Base-by-base conservation (phyloP, 176 grass and related monocot species). In the Zea luxurians region DNA sequence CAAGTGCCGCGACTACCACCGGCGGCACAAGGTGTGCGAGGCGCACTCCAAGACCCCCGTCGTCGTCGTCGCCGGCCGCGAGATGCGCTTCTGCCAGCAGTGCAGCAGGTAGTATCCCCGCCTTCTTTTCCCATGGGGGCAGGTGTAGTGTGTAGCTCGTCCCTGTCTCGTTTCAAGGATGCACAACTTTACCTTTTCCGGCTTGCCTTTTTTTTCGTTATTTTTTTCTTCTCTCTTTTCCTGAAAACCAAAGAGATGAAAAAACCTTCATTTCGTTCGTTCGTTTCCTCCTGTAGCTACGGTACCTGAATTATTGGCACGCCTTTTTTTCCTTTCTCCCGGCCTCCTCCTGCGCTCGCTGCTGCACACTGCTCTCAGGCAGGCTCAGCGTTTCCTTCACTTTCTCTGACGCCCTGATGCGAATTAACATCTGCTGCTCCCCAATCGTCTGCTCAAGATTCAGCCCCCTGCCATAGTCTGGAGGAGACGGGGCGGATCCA, bases 31-130 rank as follows among this genome's bases (percentile, higher is more conserved):
- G 85, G 93, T 97, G 73, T 97, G 93, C 64, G 90, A 87, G 77
- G 46, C 76, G 71, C 90, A 97, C 83, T 88, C 93, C 67, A 97
- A 97, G 69, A 93, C 91, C 3, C 82, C 93, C 57, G 68, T 97
- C 40, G 91, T 97, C 84, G 70, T 83, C 77, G 86, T 97, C 57
- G 68, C 80, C 20, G 91, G 94, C 42, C 75, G 83, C 48, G 86
- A 97, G 82, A 92, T 93, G 84, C 89, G 94, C 57, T 97, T 97
- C 79, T 97, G 91, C 81, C 94, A 97, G 69, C 94, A 97, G 86
- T 97, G 94, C 70, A 97, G 94, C 84, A 97, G 94, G 94, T 97
- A 40, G 38, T 40, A 40, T 2, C 38, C 38, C 38, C 38, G 38
- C 38, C 38, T 40, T 40, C 3, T 4, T 40, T 40, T 40, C 38